Evolutionary conservation across 2,329 filamentous ascomycete genomes (phyloP).

Genomic region (Scortechinia acanthostroma): DNA sequence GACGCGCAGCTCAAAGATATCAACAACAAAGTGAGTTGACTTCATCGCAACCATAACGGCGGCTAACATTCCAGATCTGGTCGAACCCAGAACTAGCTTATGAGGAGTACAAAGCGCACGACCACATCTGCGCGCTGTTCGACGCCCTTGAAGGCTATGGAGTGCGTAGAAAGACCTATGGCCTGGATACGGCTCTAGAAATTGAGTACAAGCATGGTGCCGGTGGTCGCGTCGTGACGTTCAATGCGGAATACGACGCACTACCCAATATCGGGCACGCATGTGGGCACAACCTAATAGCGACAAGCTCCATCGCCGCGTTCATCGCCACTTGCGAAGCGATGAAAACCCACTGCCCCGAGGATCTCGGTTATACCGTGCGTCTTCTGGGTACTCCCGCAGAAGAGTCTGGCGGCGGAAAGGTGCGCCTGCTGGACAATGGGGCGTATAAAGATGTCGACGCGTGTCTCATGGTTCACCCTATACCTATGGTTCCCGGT

Average conservation of each 20-base stretch:
- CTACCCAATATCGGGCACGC: slow-evolving; percentile 27
- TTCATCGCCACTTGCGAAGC: slow-evolving; percentile 21
- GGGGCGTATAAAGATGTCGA: slow-evolving; percentile 29
- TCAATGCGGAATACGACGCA: slow-evolving; percentile 14
- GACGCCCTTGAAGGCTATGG: slow-evolving; percentile 4
- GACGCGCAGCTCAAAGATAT: not conserved
- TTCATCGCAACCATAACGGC: too few relatives aligned
- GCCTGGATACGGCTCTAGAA: not conserved
- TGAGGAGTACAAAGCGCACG: not conserved
- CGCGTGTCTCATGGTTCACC: slow-evolving; percentile 11
- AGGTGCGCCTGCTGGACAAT: slow-evolving; percentile 27
- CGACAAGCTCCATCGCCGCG: slow-evolving; percentile 19
- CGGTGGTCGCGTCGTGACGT: not conserved
- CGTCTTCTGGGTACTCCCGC: slow-evolving; percentile 12
- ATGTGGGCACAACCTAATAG: slow-evolving; percentile 16
- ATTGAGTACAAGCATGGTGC: not conserved
- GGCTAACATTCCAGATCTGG: not conserved
- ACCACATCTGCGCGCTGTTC: not conserved
- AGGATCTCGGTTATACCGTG: slow-evolving; percentile 18
- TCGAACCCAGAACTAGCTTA: not conserved
- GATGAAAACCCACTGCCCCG: slow-evolving; percentile 13
- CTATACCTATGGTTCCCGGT: not conserved
- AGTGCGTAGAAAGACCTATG: not conserved
- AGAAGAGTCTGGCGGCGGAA: slow-evolving; percentile 26
- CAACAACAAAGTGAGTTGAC: not conserved